phyloP scores from a whole-genome alignment of 2,329 filamentous ascomycete genomes.

The Alternaria burnsii region DNA sequence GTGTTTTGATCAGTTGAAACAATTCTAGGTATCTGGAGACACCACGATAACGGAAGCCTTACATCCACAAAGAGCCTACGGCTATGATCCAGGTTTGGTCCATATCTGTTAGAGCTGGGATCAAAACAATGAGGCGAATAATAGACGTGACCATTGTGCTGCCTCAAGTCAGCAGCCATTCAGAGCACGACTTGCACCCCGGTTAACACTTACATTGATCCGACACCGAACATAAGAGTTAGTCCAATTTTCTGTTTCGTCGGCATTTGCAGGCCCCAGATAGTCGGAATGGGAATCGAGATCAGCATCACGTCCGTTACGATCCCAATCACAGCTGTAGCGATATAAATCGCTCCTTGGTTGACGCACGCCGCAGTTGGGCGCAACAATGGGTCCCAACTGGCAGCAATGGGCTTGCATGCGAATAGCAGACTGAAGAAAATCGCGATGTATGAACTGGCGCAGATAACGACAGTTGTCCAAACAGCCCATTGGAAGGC shows the following conservation, averaged over 20 bases:
- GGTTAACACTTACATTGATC: constrained; percentile 26
- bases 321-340: constrained; percentile 29
- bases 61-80: constrained; percentile 24
- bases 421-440: constrained; percentile 36
- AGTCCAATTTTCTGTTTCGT: constrained; percentile 29
- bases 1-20: neutral
- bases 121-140: constrained; percentile 21
- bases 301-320: constrained; percentile 31
- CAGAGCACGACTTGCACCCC: neutral
- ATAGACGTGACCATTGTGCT: constrained; percentile 27
- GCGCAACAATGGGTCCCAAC: constrained; percentile 28
- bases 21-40: neutral
- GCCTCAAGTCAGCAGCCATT: constrained; percentile 1
- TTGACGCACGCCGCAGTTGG: constrained; percentile 25
- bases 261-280: constrained; percentile 30
- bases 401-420: constrained; percentile 31
- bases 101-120: constrained; percentile 22
- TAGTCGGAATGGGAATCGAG: constrained; percentile 27
- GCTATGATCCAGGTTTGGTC: constrained; percentile 28
- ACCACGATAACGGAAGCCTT: neutral
- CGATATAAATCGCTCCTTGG: constrained; percentile 32
- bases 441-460: constrained; percentile 28
- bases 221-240: constrained; percentile 28
- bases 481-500: constrained; percentile 23
- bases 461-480: constrained; percentile 25